These are phyloP conservation scores for Aureobasidium vineae DNA, from an alignment of 2,329 filamentous ascomycete species.

Conservation along the genomic window DNA sequence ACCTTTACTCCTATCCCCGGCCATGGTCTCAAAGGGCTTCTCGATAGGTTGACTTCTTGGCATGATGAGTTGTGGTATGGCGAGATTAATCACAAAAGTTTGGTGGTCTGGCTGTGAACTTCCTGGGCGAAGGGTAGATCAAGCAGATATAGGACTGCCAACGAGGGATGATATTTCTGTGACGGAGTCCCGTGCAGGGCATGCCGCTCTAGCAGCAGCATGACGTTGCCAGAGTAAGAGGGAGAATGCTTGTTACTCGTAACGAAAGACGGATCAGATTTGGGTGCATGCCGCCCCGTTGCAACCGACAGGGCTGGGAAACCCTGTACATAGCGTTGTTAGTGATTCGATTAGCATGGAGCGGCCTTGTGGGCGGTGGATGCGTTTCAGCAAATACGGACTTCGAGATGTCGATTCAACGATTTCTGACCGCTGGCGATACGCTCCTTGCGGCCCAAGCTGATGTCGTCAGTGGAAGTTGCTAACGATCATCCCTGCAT, in stretches of 20 bases:
- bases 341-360: neutral
- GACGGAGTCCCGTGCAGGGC: neutral
- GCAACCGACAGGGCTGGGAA: neutral
- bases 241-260: neutral
- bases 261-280: constrained; percentile 1
- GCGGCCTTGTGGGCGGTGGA: neutral
- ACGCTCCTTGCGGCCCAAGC: neutral
- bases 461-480: constrained; percentile 3
- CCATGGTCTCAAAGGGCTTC: constrained; percentile 24
- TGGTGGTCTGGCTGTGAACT: no score
- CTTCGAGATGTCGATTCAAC: neutral
- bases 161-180: neutral
- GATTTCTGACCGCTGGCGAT: neutral
- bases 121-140: neutral
- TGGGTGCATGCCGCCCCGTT: constrained; percentile 10
- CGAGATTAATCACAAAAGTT: neutral
- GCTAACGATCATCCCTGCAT: constrained; percentile 4
- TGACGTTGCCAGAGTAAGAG: constrained; percentile 7
- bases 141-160: neutral
- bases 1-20: neutral
- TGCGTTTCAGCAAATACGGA: neutral
- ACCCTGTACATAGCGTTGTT: neutral
- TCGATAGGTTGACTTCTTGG: neutral
- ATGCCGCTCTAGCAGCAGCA: constrained; percentile 5
- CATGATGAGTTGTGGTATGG: neutral